phyloP scores from a whole-genome alignment of 73 alveolate species.

The Tetrahymena elliotti region DNA sequence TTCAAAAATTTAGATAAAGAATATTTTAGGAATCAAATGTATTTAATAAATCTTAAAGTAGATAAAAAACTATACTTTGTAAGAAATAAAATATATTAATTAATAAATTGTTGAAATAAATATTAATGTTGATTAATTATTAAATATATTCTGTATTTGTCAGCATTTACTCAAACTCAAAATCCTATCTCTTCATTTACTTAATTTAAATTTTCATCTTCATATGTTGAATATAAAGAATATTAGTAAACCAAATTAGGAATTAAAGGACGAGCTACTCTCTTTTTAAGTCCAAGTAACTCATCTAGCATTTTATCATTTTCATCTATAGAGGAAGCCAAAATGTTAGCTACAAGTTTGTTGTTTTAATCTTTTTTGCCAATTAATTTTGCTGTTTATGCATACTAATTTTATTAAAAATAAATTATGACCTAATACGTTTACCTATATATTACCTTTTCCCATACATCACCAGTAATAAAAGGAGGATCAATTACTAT shows the following conservation, averaged over 20 bases:
- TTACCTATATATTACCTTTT: constrained; percentile 8
- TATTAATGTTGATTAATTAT: too few relatives aligned
- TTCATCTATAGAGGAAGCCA: constrained; percentile 74
- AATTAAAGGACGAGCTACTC: constrained; percentile 72
- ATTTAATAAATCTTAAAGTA: too few relatives aligned
- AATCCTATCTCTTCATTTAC: constrained; percentile 72
- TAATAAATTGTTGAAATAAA: too few relatives aligned
- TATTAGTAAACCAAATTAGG: constrained; percentile 88
- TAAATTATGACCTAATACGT: constrained; percentile 64
- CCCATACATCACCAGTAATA: constrained; percentile 88
- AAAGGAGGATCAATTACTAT: constrained; percentile 90
- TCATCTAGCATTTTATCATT: constrained; percentile 66
- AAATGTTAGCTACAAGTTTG: constrained; percentile 2
- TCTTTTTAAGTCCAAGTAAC: constrained; percentile 48
- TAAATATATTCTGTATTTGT: too few relatives aligned
- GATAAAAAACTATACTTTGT: too few relatives aligned
- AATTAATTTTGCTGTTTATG: constrained; percentile 63
- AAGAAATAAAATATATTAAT: too few relatives aligned
- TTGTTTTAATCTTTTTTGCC: constrained; percentile 64
- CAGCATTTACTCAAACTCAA: background rate
- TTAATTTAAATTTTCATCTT: constrained; percentile 55
- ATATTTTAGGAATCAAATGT: too few relatives aligned
- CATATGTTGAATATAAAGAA: constrained; percentile 70
- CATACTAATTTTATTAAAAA: constrained; percentile 14
- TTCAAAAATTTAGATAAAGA: too few relatives aligned